phyloP scores from a whole-genome alignment of 768 basidiomycete genomes.

The Pholiota microspora region DNA sequence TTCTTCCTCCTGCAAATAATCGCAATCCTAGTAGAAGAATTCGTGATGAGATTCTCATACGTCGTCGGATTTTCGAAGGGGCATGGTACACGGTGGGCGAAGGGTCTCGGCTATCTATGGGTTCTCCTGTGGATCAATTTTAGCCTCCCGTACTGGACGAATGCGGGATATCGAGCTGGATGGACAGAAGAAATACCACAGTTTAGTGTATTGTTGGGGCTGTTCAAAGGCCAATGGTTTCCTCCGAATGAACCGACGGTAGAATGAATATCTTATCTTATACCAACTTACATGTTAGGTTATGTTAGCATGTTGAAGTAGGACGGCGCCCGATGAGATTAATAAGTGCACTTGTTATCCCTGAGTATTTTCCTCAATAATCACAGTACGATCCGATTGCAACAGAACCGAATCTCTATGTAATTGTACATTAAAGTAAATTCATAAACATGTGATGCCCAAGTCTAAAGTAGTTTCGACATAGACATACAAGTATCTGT shows the following conservation, averaged over 20 bases:
- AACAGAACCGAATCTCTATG: too few relatives aligned
- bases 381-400: too few relatives aligned
- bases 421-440: too few relatives aligned
- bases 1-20: slow-evolving; percentile 3
- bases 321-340: too few relatives aligned
- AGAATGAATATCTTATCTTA: too few relatives aligned
- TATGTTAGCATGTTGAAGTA: too few relatives aligned
- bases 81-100: neutral
- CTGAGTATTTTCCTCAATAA: too few relatives aligned
- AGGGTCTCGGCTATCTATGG: neutral
- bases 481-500: too few relatives aligned
- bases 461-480: too few relatives aligned
- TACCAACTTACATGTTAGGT: too few relatives aligned
- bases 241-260: neutral
- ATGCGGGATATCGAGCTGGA: neutral
- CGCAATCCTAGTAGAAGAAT: neutral
- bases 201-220: slow-evolving; percentile 9
- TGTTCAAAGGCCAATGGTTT: slow-evolving; percentile 8
- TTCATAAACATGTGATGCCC: too few relatives aligned
- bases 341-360: too few relatives aligned
- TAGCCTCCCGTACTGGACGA: slow-evolving; percentile 3
- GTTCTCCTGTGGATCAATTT: slow-evolving; percentile 2
- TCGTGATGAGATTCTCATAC: neutral
- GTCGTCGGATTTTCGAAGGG: neutral
- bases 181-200: slow-evolving; percentile 6